Evolutionary conservation across 2,329 filamentous ascomycete species (phyloP).

Genomic region (Rhytidhysteron rufulum): DNA sequence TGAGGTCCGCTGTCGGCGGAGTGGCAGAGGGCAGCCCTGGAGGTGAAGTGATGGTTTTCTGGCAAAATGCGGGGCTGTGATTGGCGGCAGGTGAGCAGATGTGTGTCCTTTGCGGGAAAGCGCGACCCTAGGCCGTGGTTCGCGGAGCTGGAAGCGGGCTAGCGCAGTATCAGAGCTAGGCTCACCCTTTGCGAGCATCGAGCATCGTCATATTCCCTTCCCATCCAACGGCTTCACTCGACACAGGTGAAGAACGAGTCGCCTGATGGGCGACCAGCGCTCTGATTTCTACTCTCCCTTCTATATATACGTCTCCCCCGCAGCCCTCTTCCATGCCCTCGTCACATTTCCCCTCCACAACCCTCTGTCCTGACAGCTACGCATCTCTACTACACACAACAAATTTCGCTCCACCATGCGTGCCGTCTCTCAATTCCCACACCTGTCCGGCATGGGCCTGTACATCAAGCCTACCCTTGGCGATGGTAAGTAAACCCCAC

Average conservation of each 20-base stretch:
- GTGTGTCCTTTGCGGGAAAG: too few relatives aligned
- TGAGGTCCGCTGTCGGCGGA: too few relatives aligned
- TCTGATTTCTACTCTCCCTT: neutral
- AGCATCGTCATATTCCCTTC: neutral
- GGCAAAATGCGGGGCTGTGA: too few relatives aligned
- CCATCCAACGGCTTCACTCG: neutral
- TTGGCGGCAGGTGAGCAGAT: too few relatives aligned
- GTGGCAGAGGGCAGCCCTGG: too few relatives aligned
- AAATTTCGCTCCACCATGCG: slow-evolving; percentile 27
- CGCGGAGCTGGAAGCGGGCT: neutral
- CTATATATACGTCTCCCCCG: neutral
- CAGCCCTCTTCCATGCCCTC: slow-evolving; percentile 12
- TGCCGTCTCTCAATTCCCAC: slow-evolving; percentile 46
- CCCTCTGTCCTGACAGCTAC: slow-evolving; percentile 17
- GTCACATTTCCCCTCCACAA: slow-evolving; percentile 23
- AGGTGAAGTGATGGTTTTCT: too few relatives aligned
- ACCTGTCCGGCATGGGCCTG: slow-evolving; percentile 54
- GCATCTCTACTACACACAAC: slow-evolving; percentile 14
- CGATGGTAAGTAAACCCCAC: slow-evolving; percentile 53
- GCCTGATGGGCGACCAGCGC: neutral
- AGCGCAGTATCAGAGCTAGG: slow-evolving; percentile 1
- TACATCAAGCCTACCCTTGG: slow-evolving; percentile 58
- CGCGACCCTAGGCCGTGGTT: neutral
- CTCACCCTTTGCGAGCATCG: neutral
- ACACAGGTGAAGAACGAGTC: neutral